Evolutionary conservation across 768 basidiomycete genomes (phyloP), one percentile per base, ranked within the genome.

Genomic region (Trametopsis cervina): DNA sequence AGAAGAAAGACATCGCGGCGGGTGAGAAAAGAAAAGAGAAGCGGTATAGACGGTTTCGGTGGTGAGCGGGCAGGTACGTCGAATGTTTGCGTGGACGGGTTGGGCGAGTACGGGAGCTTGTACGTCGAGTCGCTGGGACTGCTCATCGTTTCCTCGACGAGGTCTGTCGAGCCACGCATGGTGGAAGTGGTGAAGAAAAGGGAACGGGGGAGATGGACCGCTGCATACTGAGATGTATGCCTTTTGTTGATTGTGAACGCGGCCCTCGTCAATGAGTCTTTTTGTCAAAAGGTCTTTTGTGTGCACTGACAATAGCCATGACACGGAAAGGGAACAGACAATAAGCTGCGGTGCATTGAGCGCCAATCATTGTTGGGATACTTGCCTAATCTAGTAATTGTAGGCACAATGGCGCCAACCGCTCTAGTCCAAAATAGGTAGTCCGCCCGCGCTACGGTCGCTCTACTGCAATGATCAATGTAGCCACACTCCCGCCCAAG

Each of bases 21-120:
- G 1, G 81, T 69, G 53, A 83, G 69, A 57, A 83, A 75, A 9
- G 80, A 77, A 60, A 87, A 90, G 46, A 91, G 76, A 4, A 83
- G 72, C 37, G 71, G 68, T 53, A 86, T 69, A 1, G 80, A 76
- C 0, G 85, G 82, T 47, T 68, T 57, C 4, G 72, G 68, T 18
- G 61, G 55, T 46, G 33, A 57, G 50, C 21, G 58, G 47, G 33
- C 57, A 50, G 15, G 54, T 49, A 10, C 59, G 57, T 41, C 61
- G 49, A 47, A 61, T 57, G 45, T 37, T 45, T 53, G 47, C 35
- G 57, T 53, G 17, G 62, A 42, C 12, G 52, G 55, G 35, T 43
- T 42, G 37, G 49, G 44, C 49, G 58, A 57, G 47, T 50, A 53
- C 36, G 54, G 49, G 15, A 44, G 43, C 21, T 57, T 44, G 35